These are phyloP conservation scores for Cladosporium sp. DNA, from an alignment of 2,329 filamentous ascomycete genomes.

Conservation along the genomic window DNA sequence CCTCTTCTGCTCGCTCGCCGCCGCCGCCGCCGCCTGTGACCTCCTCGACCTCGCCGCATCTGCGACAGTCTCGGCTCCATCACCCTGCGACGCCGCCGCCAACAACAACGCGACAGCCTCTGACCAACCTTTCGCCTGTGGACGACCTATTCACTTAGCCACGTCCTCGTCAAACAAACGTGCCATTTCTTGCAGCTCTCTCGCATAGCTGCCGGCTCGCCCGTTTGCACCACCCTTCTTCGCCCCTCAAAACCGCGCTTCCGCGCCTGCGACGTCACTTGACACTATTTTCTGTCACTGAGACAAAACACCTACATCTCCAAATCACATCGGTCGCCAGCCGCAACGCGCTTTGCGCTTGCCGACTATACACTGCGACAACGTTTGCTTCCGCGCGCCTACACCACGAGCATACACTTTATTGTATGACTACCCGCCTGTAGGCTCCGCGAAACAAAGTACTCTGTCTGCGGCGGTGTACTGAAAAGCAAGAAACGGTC, in stretches of 20 bases:
- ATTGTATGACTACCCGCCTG: constrained; percentile 25
- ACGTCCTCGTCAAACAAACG: constrained; percentile 25
- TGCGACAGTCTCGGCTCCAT: constrained; percentile 18
- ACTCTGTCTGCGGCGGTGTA: constrained; percentile 31
- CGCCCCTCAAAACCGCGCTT: constrained; percentile 1
- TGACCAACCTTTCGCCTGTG: constrained; percentile 13
- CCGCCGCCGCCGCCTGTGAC: neutral
- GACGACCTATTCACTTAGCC: constrained; percentile 40
- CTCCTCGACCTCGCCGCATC: constrained; percentile 9
- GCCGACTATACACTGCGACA: constrained; percentile 4
- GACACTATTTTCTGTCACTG: constrained; percentile 9
- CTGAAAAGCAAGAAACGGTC: constrained; percentile 30
- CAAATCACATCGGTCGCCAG: constrained; percentile 17
- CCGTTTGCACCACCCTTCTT: neutral
- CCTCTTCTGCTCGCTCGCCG: neutral
- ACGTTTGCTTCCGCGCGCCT: constrained; percentile 1
- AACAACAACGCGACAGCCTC: constrained; percentile 7
- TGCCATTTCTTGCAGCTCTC: neutral
- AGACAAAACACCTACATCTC: constrained; percentile 18
- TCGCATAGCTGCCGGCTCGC: neutral
- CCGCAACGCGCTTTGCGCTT: constrained; percentile 7
- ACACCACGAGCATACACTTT: constrained; percentile 21
- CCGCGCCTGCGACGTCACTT: constrained; percentile 16
- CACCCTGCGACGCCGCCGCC: constrained; percentile 11
- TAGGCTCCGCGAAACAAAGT: constrained; percentile 27